Evolutionary conservation across 78 protist genomes (phyloP), one percentile per base, ranked within the genome.

Genomic region (Dictyostelium discoideum): DNA sequence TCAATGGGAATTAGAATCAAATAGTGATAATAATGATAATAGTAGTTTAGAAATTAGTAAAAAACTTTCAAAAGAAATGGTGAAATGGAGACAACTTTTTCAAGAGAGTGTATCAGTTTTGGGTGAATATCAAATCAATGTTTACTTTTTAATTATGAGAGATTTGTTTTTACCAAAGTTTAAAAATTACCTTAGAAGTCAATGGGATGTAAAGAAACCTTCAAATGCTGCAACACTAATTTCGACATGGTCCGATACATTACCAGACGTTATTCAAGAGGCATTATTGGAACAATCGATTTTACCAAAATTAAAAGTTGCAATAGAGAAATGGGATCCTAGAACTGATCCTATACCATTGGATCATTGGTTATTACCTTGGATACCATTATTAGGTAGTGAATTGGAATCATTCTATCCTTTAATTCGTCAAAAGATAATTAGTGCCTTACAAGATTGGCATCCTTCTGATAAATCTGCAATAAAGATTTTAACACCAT

Each of bases 181-280:
- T 73, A 89, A 89, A 39, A 11, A 44, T 16, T 89, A 22, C 57
- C n/a, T 89, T 26, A 32, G 94, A 48, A 46, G 24, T 20, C 69
- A 81, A 44, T 89, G 94, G 94, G 16, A 24, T n/a, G 94, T 89
- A 5, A 89, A 89, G 44, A 60, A 81, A 44, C 80, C 94, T 3
- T 22, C 4, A 2, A 16, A 0, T 8, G 94, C 82, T 3, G 94
- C 84, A 14, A 2, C 42, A 22, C n/a, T 89, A 40, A 67, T 89
- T 81, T 57, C 69, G 4, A 20, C 29, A 14, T 89, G 94, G 94
- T 44, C 46, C 0, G 83, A 60, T 2, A 39, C 73, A 6, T 42
- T 89, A 14, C 94, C 94, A 40, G 54, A 46, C 1, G 63, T 89
- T 3, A 81, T 79, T 10, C 32, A 63, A 5, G 94, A 89, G 54